Conservation (phyloP, 345 rosid species). For the Corchorus capsularis region DNA sequence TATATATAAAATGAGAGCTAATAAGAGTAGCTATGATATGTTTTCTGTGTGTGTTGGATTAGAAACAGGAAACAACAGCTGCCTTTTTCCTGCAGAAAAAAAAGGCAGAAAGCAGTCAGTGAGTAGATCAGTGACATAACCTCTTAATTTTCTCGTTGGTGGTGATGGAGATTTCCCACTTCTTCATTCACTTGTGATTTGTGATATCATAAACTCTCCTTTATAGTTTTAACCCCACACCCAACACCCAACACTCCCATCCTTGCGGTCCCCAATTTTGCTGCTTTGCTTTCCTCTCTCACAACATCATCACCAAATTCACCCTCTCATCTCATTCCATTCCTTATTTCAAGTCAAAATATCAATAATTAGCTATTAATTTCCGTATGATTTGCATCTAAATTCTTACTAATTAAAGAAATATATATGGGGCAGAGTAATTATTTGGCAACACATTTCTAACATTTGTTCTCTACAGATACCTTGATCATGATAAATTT, state of each 20-base stretch:
- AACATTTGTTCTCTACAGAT: too few species aligned
- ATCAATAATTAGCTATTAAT: background rate
- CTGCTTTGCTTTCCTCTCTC: too few species aligned
- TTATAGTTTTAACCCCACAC: background rate
- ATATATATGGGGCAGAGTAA: too few species aligned
- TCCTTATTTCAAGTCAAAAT: background rate
- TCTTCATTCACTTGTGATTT: background rate
- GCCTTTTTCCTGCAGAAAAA: background rate
- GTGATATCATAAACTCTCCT: background rate
- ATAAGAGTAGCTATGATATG: background rate
- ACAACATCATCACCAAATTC: background rate
- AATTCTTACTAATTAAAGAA: too few species aligned
- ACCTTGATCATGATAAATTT: too few species aligned
- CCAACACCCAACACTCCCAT: too few species aligned
- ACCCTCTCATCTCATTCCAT: background rate
- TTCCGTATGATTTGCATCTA: too few species aligned
- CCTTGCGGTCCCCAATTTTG: background rate
- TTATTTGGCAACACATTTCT: too few species aligned
- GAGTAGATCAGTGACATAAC: constrained; percentile 34
- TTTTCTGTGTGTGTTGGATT: background rate
- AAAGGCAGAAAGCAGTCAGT: constrained; percentile 2
- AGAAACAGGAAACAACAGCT: constrained; percentile 1
- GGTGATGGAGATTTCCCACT: constrained; percentile 21
- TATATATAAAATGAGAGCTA: background rate
- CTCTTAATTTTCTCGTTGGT: constrained; percentile 44